Base-by-base conservation (phyloP, 176 grass and related monocot genomes). In the Phoenix roebelenii region DNA sequence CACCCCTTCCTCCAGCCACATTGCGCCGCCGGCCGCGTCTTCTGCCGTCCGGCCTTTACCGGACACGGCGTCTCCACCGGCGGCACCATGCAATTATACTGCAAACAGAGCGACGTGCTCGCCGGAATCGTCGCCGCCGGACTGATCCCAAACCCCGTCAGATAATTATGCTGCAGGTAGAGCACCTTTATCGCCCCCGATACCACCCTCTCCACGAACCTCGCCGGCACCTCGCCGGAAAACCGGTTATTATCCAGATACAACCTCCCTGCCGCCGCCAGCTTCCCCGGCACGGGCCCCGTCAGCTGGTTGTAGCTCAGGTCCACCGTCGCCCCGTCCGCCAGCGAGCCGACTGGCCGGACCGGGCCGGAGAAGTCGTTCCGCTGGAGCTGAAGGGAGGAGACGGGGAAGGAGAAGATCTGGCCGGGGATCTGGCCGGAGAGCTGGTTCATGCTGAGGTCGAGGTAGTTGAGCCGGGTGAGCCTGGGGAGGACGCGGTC, bases 291-390 rank as follows among this genome's bases (percentile, higher is more conserved):
- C 5, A 68, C 52, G 18, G 12, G 18, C 1, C 65, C 65, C 4
- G 28, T 56, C 16, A 68, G 52, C 25, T 52, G 65, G 65, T 68
- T 68, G 52, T 54, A 55, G 52, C 65, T 68, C 49, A 68, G 51
- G 52, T 68, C 65, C 10, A 68, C 65, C 28, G 65, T 68, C 16
- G 65, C 28, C 0, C 65, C 65, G 4, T 5, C 65, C 52, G 28
- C 18, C 17, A 48, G 65, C 28, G 25, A 51, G n/a, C 52, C 52
- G 10, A 52, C 25, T 0, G 52, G 65, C 18, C 26, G 65, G 25
- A 68, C 17, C 12, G 25, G 22, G n/a, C 65, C 65, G 16, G 65
- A 35, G 52, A 68, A 68, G 14, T 68, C 52, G 52, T 68, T 68
- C 28, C 52, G 52, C 65, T 68, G 52, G 52, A 68, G 52, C 65